phyloP scores from a whole-genome alignment of 1,284 basidiomycete species.

The Ustilago vetiveriae region DNA sequence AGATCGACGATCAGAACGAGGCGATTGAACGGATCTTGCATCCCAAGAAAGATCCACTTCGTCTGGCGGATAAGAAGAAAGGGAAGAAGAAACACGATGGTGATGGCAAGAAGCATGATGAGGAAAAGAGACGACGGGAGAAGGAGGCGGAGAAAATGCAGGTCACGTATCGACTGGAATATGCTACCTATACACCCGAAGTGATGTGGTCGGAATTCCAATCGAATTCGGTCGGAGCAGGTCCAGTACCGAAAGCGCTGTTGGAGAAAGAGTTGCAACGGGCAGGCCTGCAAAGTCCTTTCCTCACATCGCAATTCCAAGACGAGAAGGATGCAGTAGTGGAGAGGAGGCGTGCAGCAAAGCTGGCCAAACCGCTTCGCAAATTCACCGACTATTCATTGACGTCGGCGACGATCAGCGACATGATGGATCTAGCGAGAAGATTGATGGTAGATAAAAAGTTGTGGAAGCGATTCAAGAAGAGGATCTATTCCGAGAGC shows the following conservation, averaged over 20 bases:
- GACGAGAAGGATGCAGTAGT: background rate
- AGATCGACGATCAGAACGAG: constrained; percentile 73
- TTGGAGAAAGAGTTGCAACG: constrained; percentile 72
- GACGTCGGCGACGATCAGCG: constrained; percentile 79
- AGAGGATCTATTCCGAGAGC: constrained; percentile 73
- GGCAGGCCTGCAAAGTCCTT: constrained; percentile 68
- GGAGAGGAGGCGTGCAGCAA: constrained; percentile 7
- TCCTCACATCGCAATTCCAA: background rate
- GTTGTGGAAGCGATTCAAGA: constrained; percentile 75
- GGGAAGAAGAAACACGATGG: constrained; percentile 11
- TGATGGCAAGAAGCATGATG: constrained; percentile 12
- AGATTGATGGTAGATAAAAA: constrained; percentile 73
- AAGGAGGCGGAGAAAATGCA: constrained; percentile 24
- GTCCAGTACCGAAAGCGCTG: constrained; percentile 71
- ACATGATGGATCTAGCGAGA: constrained; percentile 79
- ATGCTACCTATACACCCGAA: constrained; percentile 56
- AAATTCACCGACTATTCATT: constrained; percentile 77
- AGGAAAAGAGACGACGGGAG: constrained; percentile 2
- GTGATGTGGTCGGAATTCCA: constrained; percentile 59
- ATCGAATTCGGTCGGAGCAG: background rate
- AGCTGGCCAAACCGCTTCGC: constrained; percentile 66
- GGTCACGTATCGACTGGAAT: constrained; percentile 59
- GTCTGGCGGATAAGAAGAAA: constrained; percentile 3
- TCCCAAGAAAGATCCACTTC: constrained; percentile 1
- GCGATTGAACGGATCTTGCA: constrained; percentile 61